A percentile compares a stretch with the other conserved stretches of the same genome.
These are phyloP conservation scores for Phylloporus sp. DNA, from an alignment of 1,284 basidiomycete genomes.

Conservation along the genomic window DNA sequence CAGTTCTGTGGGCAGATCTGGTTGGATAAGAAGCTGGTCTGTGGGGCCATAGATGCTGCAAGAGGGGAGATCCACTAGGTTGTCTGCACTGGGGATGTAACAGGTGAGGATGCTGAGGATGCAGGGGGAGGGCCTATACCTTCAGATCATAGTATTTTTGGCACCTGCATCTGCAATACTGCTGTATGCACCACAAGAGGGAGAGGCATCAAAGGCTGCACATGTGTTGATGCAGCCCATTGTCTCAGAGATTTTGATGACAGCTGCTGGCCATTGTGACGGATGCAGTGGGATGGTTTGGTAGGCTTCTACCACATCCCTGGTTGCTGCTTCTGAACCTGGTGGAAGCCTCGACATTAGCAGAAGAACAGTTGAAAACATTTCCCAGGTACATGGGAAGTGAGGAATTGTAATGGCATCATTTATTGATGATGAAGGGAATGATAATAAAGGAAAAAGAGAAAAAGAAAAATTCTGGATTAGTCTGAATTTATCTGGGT, in stretches of 20 bases:
- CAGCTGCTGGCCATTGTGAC: background rate
- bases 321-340: background rate
- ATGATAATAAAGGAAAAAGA: background rate
- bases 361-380: background rate
- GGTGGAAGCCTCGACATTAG: background rate
- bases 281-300: background rate
- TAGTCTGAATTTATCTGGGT: background rate
- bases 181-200: background rate
- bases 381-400: background rate
- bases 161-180: too few species aligned
- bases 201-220: background rate
- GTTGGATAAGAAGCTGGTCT: background rate
- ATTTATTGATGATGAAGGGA: background rate
- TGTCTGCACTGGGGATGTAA: background rate
- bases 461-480: slow-evolving; percentile 10
- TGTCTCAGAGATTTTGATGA: accelerated
- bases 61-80: background rate
- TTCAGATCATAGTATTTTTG: background rate
- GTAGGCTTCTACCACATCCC: background rate
- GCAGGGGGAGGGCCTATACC: too few species aligned
- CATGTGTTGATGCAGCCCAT: background rate
- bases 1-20: background rate
- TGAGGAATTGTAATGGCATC: background rate
- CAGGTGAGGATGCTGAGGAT: accelerated
- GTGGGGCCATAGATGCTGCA: background rate